These are phyloP conservation scores for Talaromyces rugulosus DNA, from an alignment of 2,329 filamentous ascomycete genomes.

Conservation along the genomic window DNA sequence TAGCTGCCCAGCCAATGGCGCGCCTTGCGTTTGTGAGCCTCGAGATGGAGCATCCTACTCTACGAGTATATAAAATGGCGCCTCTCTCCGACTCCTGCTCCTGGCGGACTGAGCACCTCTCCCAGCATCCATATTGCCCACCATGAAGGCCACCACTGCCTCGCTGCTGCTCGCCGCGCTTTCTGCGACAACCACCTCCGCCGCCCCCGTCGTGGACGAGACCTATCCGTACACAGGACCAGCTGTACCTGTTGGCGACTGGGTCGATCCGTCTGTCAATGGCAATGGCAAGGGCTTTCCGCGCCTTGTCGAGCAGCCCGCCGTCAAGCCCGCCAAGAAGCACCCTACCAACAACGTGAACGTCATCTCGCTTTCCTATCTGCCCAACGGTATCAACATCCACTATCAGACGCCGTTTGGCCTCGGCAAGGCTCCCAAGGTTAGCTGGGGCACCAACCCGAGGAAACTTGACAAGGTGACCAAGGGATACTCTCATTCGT, in stretches of 20 bases:
- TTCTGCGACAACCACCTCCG: slow-evolving; percentile 16
- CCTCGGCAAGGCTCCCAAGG: slow-evolving; percentile 40
- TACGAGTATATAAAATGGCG: not conserved
- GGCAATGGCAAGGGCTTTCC: slow-evolving; percentile 52
- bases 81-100: not conserved
- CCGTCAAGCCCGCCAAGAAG: slow-evolving; percentile 41
- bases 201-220: slow-evolving; percentile 26
- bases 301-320: slow-evolving; percentile 48
- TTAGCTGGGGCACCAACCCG: slow-evolving; percentile 41
- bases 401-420: slow-evolving; percentile 54
- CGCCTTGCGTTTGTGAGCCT: not conserved
- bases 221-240: slow-evolving; percentile 48
- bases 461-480: slow-evolving; percentile 31
- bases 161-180: slow-evolving; percentile 19
- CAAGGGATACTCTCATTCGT: slow-evolving; percentile 40
- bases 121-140: not conserved
- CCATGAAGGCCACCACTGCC: slow-evolving; percentile 8
- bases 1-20: not conserved
- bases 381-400: slow-evolving; percentile 48
- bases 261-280: slow-evolving; percentile 48
- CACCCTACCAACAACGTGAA: slow-evolving; percentile 52
- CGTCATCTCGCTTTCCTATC: slow-evolving; percentile 47
- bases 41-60: not conserved
- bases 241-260: slow-evolving; percentile 47
- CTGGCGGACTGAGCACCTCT: not conserved